Base-by-base conservation (phyloP, 2,329 filamentous ascomycete genomes). In the Dothiorella sarmentorum region DNA sequence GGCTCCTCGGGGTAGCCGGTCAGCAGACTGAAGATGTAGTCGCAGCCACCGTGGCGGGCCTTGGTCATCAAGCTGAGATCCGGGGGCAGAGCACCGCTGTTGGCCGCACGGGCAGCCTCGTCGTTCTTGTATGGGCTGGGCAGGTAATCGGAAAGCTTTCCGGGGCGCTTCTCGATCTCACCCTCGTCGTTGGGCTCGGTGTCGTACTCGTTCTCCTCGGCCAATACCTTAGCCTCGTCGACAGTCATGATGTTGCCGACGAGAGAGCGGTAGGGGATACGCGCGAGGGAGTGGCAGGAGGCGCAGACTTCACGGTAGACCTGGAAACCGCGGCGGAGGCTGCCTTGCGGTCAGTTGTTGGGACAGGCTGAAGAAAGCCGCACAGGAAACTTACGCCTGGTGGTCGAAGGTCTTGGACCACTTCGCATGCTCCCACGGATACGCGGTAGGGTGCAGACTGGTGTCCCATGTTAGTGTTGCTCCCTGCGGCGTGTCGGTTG, bases 281-380 rank as follows among this genome's bases (percentile, higher is more conserved):
- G 90, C 78, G 82, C 87, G 64, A 99, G 87, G 63, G 94, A 99
- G 84, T 99, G 94, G 85, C 94, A 99, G 69, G 91, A 91, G 63
- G 92, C 86, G 84, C 94, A 99, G 72, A 99, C 94, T 81, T 99
- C 94, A 68, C 88, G 91, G 84, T 99, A 99, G 74, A 99, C 94
- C 81, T 96, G 92, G 86, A 97, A 99, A 79, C 94, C 94, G 82
- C 94, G 92, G 77, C 94, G 94, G 67, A 99, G 91, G 70, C 92
- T 96, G 66, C 7, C 45, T 49, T 35, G 56, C 18, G 13, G 24
- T 31, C 20, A 38, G 60, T 27, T 38, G 33, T 20, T 29, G 49
- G 13, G 49, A 29, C n/a, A 35, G 33, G 49, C 24, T 42, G 20
- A 5, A n/a, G 18, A 53, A 40, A 22, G 22, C 55, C 43, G 33